Evolutionary conservation across 805 yeast species (phyloP).

Genomic region (Nakazawaea laoshanensis): DNA sequence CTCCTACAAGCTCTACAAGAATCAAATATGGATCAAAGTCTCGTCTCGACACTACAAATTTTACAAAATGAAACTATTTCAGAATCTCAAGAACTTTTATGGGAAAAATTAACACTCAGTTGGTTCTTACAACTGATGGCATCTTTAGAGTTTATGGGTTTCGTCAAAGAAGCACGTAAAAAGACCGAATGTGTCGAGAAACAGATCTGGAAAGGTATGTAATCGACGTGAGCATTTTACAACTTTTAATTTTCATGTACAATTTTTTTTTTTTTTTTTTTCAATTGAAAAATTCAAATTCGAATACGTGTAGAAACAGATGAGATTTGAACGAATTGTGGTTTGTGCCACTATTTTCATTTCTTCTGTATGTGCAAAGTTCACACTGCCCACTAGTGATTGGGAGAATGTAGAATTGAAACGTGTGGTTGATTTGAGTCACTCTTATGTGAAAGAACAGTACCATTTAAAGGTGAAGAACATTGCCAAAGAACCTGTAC

Average conservation of each 20-base stretch:
- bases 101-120: constrained; percentile 59
- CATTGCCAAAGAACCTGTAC: constrained; percentile 42
- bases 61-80: no score
- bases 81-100: constrained; percentile 26
- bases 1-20: constrained; percentile 1
- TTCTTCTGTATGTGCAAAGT: background rate
- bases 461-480: constrained; percentile 51
- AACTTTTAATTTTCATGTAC: background rate
- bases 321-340: constrained; percentile 2
- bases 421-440: constrained; percentile 55
- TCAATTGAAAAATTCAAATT: constrained; percentile 1
- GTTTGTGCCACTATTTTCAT: background rate
- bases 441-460: constrained; percentile 58
- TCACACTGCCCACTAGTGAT: constrained; percentile 4
- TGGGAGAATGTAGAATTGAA: constrained; percentile 54
- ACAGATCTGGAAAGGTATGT: constrained; percentile 61
- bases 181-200: constrained; percentile 62
- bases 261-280: background rate
- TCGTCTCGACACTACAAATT: no score
- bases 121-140: constrained; percentile 71
- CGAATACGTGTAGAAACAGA: background rate
- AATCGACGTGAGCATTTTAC: constrained; percentile 6
- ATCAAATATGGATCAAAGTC: background rate
- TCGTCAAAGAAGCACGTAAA: constrained; percentile 49
- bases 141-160: constrained; percentile 64